These are phyloP conservation scores for Yarrowia osloensis DNA, from an alignment of 805 yeast species.

Conservation along the genomic window DNA sequence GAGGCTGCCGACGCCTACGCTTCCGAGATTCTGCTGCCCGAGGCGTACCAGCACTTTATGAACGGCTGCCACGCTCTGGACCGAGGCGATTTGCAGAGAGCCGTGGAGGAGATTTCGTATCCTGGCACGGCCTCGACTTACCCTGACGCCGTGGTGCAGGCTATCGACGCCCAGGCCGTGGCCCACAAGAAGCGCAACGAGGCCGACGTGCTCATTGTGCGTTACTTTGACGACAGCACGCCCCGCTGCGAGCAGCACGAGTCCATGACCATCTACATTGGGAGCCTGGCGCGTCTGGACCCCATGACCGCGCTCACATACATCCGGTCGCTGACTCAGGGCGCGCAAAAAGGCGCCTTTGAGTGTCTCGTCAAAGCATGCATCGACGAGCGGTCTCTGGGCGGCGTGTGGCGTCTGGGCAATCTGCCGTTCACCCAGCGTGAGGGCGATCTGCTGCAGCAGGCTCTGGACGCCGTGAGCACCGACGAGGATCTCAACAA, in stretches of 20 bases:
- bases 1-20: slow-evolving; percentile 16
- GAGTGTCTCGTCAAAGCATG: slow-evolving; percentile 9
- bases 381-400: not conserved
- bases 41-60: slow-evolving; percentile 1
- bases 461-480: not conserved
- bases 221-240: not conserved
- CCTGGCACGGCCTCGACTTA: slow-evolving; percentile 15
- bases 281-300: not conserved
- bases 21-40: not conserved
- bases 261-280: not conserved
- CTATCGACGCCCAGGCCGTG: not conserved
- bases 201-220: not conserved
- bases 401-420: slow-evolving; percentile 7
- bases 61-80: slow-evolving; percentile 26
- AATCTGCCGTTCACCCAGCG: not conserved
- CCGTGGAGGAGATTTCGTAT: not conserved
- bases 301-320: slow-evolving; percentile 7
- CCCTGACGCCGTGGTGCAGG: slow-evolving; percentile 1
- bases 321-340: not conserved
- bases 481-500: not conserved
- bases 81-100: not conserved
- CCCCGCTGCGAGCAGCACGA: not conserved
- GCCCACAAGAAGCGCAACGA: not conserved
- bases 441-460: not conserved
- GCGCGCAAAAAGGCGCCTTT: not conserved